Evolutionary conservation across 1,284 basidiomycete species (phyloP).

Genomic region (Cystobasidium pallidum): DNA sequence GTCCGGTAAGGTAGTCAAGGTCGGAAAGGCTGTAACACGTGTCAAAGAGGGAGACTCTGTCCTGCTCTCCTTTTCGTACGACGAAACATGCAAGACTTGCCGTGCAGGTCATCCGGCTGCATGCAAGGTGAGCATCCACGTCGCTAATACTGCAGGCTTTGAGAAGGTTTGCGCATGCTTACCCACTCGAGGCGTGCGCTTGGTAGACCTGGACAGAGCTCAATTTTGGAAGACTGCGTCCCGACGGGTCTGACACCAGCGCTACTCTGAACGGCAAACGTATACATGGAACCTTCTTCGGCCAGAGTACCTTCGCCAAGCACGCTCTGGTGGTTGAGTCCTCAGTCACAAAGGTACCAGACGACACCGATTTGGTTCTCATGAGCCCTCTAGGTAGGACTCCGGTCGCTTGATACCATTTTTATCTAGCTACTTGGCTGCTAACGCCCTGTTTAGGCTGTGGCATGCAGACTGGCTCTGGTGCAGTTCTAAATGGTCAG

Average conservation of each 20-base stretch:
- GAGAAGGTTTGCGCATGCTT: too few species aligned
- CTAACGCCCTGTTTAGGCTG: not conserved
- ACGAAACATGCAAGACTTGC: slow-evolving; percentile 41
- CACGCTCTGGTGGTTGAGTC: slow-evolving; percentile 50
- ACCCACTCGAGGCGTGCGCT: too few species aligned
- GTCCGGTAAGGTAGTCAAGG: slow-evolving; percentile 36
- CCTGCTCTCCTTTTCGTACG: slow-evolving; percentile 39
- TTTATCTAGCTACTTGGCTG: not conserved
- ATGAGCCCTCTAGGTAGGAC: slow-evolving; percentile 46
- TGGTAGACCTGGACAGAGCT: slow-evolving; percentile 27
- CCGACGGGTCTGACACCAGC: slow-evolving; percentile 29
- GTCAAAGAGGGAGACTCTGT: slow-evolving; percentile 41
- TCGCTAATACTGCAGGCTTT: too few species aligned
- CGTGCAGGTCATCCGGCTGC: slow-evolving; percentile 34
- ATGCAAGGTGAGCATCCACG: slow-evolving; percentile 12
- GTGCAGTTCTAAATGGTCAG: slow-evolving; percentile 29
- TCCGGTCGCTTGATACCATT: slow-evolving; percentile 7
- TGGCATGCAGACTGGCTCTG: slow-evolving; percentile 32
- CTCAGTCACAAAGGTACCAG: slow-evolving; percentile 43
- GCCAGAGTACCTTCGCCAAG: slow-evolving; percentile 48
- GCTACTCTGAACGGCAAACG: slow-evolving; percentile 42
- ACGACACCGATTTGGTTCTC: slow-evolving; percentile 44
- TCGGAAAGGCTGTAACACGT: slow-evolving; percentile 28
- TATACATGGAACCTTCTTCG: slow-evolving; percentile 50
- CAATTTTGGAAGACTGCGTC: slow-evolving; percentile 38